Evolutionary conservation across 345 rosid species (phyloP).

Genomic region (Bretschneidera sinensis): DNA sequence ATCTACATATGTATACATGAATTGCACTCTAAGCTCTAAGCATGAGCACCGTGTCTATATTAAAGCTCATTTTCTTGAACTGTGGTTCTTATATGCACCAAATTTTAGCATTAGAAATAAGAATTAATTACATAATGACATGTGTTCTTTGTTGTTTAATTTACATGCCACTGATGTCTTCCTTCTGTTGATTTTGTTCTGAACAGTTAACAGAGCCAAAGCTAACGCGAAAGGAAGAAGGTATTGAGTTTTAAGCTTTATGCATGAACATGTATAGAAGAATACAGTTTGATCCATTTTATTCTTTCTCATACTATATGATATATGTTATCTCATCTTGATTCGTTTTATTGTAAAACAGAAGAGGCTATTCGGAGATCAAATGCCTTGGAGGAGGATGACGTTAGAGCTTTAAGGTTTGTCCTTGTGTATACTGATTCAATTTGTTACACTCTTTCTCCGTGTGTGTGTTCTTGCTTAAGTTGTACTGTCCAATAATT

Average conservation of each 20-base stretch:
- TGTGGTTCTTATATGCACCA: neutral
- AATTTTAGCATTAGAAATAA: neutral
- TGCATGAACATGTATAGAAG: neutral
- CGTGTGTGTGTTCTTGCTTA: neutral
- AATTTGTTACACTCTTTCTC: constrained; percentile 6
- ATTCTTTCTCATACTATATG: neutral
- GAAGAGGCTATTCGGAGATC: constrained; percentile 79
- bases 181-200: constrained; percentile 14
- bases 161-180: constrained; percentile 19
- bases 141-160: constrained; percentile 7
- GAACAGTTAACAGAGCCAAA: constrained; percentile 76
- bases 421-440: neutral
- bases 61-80: neutral
- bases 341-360: constrained; percentile 27
- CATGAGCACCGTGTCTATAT: neutral
- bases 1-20: neutral
- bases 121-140: neutral
- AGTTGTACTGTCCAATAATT: neutral
- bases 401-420: constrained; percentile 67
- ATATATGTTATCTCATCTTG: constrained; percentile 6
- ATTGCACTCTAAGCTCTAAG: neutral
- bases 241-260: constrained; percentile 34
- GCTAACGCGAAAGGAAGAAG: constrained; percentile 74
- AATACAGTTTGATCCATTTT: neutral
- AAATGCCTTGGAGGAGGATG: constrained; percentile 59